Evolutionary conservation across 192 early-diverging fungal species (phyloP), one percentile per base, ranked within the genome.

Genomic region (Powellomyces hirtus): DNA sequence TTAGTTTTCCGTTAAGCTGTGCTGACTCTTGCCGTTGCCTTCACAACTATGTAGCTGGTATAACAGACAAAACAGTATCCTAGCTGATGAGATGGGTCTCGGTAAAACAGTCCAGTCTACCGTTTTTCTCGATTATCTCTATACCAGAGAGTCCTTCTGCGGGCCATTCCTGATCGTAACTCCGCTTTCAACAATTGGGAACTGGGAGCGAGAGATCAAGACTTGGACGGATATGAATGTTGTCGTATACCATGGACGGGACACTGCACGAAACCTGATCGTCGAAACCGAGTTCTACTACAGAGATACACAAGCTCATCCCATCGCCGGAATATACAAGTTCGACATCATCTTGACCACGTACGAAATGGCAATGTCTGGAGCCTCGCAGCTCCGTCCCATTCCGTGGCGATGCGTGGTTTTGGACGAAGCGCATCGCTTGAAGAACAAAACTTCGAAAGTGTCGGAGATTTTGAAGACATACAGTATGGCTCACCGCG

Each of bases 361-460:
- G 0, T 87, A 87, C 50, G 85, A 87, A 67, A 87, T 87, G 85
- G 84, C 80, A 18, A 84, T 81, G 73, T 56, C 72, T 13, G 81
- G 78, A 51, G 88, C 88, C 29, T 52, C 86, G 0, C 86, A 91
- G 51, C 77, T 94, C 7, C 76, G 82, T 33, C 82, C 86, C n/a
- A 84, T 94, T 36, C 75, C 70, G 6, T 94, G 91, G 91, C 71
- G 83, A 29, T 84, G 78, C 20, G 84, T 80, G 45, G 79, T 93
- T n/a, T 80, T 94, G 20, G 92, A 94, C 68, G 92, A 94, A 68
- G 92, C 90, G 2, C 92, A 94, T 70, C 76, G 87, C n/a, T 70
- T 94, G 36, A 94, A 94, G 63, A 93, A 93, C 77, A 90, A 89
- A 53, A 14, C 83, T 20, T 91, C 90, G 53, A 94, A 93, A 68